Percentiles rank a stretch among this genome's conserved stretches.
Conservation (phyloP, 192 early-diverging fungal genomes). For the Diversispora epigaea region DNA sequence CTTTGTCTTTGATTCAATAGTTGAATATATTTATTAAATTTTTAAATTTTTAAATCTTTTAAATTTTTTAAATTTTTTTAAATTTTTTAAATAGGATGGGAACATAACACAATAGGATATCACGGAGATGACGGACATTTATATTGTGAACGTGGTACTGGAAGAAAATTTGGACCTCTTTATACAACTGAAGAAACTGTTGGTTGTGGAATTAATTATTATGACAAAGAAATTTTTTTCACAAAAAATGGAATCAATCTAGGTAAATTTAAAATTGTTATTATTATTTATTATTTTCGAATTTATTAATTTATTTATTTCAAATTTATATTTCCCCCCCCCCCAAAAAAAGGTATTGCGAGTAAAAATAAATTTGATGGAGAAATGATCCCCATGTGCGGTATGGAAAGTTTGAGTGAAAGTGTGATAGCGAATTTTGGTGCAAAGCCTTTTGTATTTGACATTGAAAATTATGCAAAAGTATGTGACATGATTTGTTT, state of each 20-base stretch:
- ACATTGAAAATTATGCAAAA: conserved; percentile 67
- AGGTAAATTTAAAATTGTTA: conserved; percentile 33
- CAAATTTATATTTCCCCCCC: background rate
- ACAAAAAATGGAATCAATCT: conserved; percentile 88
- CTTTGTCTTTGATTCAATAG: background rate
- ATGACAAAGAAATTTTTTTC: conserved; percentile 71
- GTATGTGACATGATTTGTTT: conserved; percentile 32
- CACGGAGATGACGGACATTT: conserved; percentile 92
- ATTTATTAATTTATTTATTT: background rate
- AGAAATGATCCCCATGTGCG: conserved; percentile 66
- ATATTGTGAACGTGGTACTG: conserved; percentile 72
- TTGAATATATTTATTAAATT: background rate
- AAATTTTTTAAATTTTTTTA: background rate
- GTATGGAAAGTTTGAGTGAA: conserved; percentile 70
- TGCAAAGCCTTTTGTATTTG: conserved; percentile 61
- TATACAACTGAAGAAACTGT: conserved; percentile 89
- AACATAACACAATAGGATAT: conserved; percentile 87
- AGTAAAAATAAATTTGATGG: conserved; percentile 37
- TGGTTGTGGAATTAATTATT: conserved; percentile 90
- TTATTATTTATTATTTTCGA: too few relatives aligned
- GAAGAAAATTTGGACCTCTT: conserved; percentile 79
- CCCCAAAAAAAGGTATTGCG: background rate
- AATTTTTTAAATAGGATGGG: conserved; percentile 65
- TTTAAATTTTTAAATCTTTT: too few relatives aligned
- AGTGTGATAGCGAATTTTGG: conserved; percentile 78